Percentiles rank a stretch among this genome's conserved stretches.
These are phyloP conservation scores for Eucalyptus marginata DNA, from an alignment of 345 rosid species.

Conservation along the genomic window DNA sequence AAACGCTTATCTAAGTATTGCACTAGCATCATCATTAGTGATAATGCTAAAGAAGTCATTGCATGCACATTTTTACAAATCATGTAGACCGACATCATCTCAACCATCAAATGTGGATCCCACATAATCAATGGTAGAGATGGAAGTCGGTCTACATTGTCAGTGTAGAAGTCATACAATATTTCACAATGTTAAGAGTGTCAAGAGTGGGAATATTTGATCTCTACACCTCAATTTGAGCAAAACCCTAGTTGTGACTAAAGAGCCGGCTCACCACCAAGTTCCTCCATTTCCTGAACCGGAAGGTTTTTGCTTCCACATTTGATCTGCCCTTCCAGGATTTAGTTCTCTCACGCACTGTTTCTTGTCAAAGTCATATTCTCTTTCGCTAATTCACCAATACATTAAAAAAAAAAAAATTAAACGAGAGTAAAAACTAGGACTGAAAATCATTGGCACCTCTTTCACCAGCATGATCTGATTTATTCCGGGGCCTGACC, in stretches of 20 bases:
- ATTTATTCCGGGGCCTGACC: no score
- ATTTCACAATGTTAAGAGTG: neutral
- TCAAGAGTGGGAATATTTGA: neutral
- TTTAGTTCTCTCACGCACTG: neutral
- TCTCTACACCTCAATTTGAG: neutral
- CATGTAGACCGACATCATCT: neutral
- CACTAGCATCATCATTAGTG: neutral
- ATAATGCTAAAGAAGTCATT: neutral
- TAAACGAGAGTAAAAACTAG: neutral
- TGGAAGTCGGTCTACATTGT: neutral
- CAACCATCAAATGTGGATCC: neutral
- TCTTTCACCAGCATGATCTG: neutral
- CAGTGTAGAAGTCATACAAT: neutral
- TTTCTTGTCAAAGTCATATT: neutral
- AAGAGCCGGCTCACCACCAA: neutral
- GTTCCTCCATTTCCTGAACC: neutral
- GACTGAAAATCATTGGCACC: neutral
- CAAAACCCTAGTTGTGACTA: neutral
- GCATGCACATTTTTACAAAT: neutral
- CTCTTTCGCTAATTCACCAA: neutral
- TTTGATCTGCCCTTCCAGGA: neutral
- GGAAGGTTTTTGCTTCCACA: neutral
- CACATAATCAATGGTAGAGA: neutral
- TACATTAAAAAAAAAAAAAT: neutral
- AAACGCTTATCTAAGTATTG: neutral